Evolutionary conservation across 78 protist species (phyloP).

Genomic region (Dictyostelium intermedium): DNA sequence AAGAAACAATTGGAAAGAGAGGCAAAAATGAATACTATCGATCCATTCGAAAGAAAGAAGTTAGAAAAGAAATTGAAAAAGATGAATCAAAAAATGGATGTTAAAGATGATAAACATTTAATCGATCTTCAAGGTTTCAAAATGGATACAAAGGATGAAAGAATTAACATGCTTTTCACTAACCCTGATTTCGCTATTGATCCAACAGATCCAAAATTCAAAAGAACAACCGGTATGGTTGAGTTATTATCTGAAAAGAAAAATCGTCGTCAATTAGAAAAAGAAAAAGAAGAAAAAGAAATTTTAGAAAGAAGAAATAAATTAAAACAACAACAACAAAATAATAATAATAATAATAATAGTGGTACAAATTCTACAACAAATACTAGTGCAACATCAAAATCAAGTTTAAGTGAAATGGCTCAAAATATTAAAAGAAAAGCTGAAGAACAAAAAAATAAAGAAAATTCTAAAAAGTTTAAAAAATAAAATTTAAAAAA

Average conservation of each 20-base stretch:
- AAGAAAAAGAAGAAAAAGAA: constrained; percentile 34
- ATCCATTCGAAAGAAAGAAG: constrained; percentile 37
- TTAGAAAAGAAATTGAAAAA: constrained; percentile 4
- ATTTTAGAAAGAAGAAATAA: constrained; percentile 19
- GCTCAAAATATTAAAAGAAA: constrained; percentile 45
- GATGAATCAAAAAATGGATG: not conserved
- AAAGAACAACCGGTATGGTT: constrained; percentile 35
- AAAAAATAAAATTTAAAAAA: not conserved
- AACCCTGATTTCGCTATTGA: constrained; percentile 73
- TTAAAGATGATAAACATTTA: not conserved
- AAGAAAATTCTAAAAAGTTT: not conserved
- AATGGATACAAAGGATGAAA: constrained; percentile 54
- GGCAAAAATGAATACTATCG: constrained; percentile 14
- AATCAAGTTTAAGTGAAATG: not conserved
- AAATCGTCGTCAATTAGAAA: constrained; percentile 3
- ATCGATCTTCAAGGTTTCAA: constrained; percentile 6
- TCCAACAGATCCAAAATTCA: constrained; percentile 84
- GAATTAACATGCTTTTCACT: constrained; percentile 32
- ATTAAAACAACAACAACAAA: not conserved
- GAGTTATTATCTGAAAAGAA: constrained; percentile 53
- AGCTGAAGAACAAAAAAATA: constrained; percentile 12
- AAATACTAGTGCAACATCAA: not conserved
- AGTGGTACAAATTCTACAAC: not conserved
- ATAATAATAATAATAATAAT: not conserved
- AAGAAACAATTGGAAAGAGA: constrained; percentile 45